A percentile compares a stretch with the other conserved stretches of the same genome.
Evolutionary conservation across 2,329 filamentous ascomycete genomes (phyloP).

Genomic region (Aspergillus versicolor): DNA sequence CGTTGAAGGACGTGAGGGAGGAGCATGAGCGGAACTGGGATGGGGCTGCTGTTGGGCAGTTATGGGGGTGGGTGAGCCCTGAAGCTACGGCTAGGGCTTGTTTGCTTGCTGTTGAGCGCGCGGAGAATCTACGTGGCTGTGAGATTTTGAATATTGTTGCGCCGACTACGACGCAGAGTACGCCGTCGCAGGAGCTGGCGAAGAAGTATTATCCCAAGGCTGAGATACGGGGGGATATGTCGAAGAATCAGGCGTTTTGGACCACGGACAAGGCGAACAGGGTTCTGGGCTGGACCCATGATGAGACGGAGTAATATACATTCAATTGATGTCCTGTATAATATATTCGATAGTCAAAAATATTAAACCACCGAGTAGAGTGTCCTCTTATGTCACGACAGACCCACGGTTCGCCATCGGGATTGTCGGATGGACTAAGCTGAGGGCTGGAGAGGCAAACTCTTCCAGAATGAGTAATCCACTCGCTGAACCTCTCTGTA

Average conservation of each 20-base stretch:
- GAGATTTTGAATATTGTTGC: constrained; percentile 39
- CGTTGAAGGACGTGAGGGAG: constrained; percentile 28
- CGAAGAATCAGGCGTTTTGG: constrained; percentile 25
- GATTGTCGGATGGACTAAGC: no score
- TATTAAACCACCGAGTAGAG: no score
- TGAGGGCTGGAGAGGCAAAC: no score
- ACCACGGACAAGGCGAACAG: constrained; percentile 13
- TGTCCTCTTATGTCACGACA: no score
- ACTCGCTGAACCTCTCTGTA: no score
- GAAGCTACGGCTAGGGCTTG: constrained; percentile 37
- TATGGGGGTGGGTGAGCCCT: constrained; percentile 40
- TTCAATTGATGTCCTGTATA: no score
- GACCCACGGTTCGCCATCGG: no score
- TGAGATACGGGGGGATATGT: constrained; percentile 23
- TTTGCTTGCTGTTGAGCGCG: constrained; percentile 33
- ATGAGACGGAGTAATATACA: constrained; percentile 23
- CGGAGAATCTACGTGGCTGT: constrained; percentile 31
- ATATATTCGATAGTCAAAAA: no score
- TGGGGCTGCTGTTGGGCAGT: constrained; percentile 32
- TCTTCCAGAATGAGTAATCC: no score
- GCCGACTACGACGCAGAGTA: constrained; percentile 29
- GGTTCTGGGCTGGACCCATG: constrained; percentile 29
- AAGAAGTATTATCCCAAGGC: constrained; percentile 26
- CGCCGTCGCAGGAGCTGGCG: constrained; percentile 22
- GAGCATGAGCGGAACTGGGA: constrained; percentile 37